Conservation (phyloP, 2,329 filamentous ascomycete species). For the Fusarium sp. region DNA sequence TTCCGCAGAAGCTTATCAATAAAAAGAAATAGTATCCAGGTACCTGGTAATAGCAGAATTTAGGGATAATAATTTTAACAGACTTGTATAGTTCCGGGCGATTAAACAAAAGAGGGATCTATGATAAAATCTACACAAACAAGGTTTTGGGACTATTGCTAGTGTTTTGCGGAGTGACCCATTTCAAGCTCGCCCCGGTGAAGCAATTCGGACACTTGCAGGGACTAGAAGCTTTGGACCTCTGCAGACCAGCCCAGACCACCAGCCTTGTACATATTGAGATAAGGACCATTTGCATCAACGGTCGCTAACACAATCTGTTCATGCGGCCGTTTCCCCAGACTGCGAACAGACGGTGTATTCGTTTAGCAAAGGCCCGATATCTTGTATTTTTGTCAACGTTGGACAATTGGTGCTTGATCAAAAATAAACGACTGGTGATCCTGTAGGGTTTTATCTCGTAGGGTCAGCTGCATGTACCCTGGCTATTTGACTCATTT, state of each 20-base stretch:
- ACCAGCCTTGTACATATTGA: constrained; percentile 5
- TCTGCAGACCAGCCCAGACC: constrained; percentile 10
- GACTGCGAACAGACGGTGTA: background rate
- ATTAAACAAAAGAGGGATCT: background rate
- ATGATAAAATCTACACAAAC: background rate
- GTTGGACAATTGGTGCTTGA: background rate
- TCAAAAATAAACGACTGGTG: background rate
- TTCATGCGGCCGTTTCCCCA: background rate
- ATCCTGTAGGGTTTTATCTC: background rate
- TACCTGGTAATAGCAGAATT: too few relatives aligned
- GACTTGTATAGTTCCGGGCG: background rate
- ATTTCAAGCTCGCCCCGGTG: background rate
- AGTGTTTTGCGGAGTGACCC: constrained; percentile 2
- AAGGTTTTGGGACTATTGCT: background rate
- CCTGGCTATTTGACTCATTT: background rate
- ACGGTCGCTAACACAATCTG: background rate
- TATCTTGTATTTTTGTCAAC: background rate
- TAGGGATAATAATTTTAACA: background rate
- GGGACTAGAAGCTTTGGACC: background rate
- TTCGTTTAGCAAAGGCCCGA: background rate
- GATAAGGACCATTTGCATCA: background rate
- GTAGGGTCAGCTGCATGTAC: background rate
- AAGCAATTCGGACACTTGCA: background rate
- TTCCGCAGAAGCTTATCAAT: background rate
- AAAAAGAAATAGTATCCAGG: background rate